A percentile compares a stretch with the other conserved stretches of the same genome.
phyloP scores from a whole-genome alignment of 1,284 basidiomycete species.

The Austroboletus niveus region DNA sequence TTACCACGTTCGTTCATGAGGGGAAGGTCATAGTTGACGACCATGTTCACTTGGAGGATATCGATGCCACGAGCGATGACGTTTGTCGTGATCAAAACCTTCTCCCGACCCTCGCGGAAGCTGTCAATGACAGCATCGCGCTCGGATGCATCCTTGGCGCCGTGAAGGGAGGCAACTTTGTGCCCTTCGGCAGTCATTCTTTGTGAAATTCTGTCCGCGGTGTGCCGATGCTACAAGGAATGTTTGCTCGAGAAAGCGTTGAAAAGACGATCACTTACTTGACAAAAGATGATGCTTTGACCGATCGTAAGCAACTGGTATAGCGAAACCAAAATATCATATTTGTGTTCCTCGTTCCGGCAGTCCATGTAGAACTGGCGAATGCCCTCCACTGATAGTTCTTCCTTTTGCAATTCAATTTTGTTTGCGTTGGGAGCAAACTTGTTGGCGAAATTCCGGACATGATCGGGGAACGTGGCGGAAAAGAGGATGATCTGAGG shows the following conservation, averaged over 20 bases:
- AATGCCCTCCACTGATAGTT: conserved; percentile 93
- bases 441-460: conserved; percentile 85
- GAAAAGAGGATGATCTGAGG: conserved; percentile 95
- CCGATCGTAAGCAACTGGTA: conserved; percentile 94
- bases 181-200: conserved; percentile 94
- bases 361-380: conserved; percentile 99
- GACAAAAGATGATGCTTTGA: conserved; percentile 97
- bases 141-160: conserved; percentile 85
- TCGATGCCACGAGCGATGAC: conserved; percentile 99
- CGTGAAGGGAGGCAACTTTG: conserved; percentile 94
- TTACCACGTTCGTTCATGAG: conserved; percentile 70
- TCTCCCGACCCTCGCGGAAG: conserved; percentile 95
- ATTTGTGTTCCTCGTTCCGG: conserved; percentile 87
- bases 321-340: conserved; percentile 89
- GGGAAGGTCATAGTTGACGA: conserved; percentile 98
- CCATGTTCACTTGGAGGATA: conserved; percentile 98
- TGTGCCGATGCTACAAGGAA: conserved; percentile 70
- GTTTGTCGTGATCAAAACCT: conserved; percentile 98
- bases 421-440: conserved; percentile 96
- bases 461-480: conserved; percentile 95
- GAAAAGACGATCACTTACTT: conserved; percentile 46
- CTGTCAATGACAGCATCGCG: conserved; percentile 93
- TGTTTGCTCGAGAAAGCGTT: conserved; percentile 2
- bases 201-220: conserved; percentile 89
- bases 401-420: conserved; percentile 94